Percentiles rank a stretch among this genome's conserved stretches.
phyloP scores from a whole-genome alignment of 805 yeast species.

The Barnettozyma californica region DNA sequence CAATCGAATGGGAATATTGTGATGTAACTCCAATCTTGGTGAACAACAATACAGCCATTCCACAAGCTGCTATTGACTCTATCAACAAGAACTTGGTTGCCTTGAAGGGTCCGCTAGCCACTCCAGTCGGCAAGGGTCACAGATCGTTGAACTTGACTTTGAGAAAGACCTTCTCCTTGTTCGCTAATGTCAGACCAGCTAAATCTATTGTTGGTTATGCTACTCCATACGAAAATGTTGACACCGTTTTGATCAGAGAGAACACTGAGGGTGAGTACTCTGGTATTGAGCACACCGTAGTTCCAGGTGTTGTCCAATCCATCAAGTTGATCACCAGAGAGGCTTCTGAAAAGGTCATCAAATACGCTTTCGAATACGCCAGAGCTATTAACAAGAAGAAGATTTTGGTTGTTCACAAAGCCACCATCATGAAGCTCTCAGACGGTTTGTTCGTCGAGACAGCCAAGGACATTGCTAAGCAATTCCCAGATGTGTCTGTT shows the following conservation, averaged over 20 bases:
- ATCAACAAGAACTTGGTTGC: constrained; percentile 93
- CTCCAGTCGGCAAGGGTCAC: constrained; percentile 99
- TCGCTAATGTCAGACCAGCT: constrained; percentile 97
- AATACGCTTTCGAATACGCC: constrained; percentile 97
- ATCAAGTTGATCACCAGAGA: constrained; percentile 94
- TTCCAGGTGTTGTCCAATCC: constrained; percentile 97
- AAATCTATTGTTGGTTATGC: constrained; percentile 88
- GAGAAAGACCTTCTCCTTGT: constrained; percentile 93
- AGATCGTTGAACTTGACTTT: constrained; percentile 94
- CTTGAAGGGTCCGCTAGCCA: constrained; percentile 95
- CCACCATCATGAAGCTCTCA: constrained; percentile 95
- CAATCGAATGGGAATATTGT: constrained; percentile 95
- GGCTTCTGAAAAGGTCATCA: constrained; percentile 93
- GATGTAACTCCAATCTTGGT: constrained; percentile 92
- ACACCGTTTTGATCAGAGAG: constrained; percentile 95
- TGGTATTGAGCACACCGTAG: constrained; percentile 97
- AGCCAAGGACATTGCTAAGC: constrained; percentile 84
- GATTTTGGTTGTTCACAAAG: constrained; percentile 94
- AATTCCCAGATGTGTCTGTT: constrained; percentile 85
- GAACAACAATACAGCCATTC: constrained; percentile 91
- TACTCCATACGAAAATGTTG: constrained; percentile 77
- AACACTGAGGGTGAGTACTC: constrained; percentile 99
- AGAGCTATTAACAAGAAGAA: constrained; percentile 80
- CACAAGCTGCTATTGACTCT: constrained; percentile 85
- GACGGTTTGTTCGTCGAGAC: constrained; percentile 95